Evolutionary conservation across 148 eudicot species (phyloP).

Genomic region (Fallopia convolvulus): DNA sequence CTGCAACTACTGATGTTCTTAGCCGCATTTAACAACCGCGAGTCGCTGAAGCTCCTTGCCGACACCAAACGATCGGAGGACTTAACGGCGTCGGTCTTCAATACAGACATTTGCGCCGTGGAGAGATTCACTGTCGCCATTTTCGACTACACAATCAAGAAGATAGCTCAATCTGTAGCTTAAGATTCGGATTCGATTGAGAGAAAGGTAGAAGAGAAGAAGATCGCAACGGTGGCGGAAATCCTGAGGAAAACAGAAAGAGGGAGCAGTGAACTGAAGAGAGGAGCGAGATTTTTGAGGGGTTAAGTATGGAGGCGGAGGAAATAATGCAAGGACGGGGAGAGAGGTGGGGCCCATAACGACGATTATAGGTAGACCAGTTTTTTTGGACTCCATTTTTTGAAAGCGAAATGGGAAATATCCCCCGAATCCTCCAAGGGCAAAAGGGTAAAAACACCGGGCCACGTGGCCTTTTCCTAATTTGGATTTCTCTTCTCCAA

Average conservation of each 20-base stretch:
- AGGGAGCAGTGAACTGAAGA: background rate
- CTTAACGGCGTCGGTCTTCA: background rate
- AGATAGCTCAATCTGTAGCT: background rate
- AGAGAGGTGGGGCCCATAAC: background rate
- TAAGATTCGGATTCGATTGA: background rate
- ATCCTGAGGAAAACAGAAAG: background rate
- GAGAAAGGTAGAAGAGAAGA: background rate
- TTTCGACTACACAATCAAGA: background rate
- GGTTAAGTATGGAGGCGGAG: background rate
- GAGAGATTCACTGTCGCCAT: constrained; percentile 7
- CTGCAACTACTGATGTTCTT: background rate
- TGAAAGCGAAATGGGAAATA: background rate
- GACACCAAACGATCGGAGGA: constrained; percentile 3
- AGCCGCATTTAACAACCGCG: background rate
- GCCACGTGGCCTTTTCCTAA: background rate
- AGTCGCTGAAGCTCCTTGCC: constrained; percentile 4
- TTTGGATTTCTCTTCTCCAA: too few species aligned
- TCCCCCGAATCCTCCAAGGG: background rate
- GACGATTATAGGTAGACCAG: background rate
- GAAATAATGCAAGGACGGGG: background rate
- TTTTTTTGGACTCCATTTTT: background rate
- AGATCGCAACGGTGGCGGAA: background rate
- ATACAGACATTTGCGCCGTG: background rate
- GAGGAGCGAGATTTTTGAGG: background rate
- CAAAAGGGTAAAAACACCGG: too few species aligned